These are phyloP conservation scores for Carallia pectinifolia DNA, from an alignment of 345 rosid genomes.

Conservation along the genomic window DNA sequence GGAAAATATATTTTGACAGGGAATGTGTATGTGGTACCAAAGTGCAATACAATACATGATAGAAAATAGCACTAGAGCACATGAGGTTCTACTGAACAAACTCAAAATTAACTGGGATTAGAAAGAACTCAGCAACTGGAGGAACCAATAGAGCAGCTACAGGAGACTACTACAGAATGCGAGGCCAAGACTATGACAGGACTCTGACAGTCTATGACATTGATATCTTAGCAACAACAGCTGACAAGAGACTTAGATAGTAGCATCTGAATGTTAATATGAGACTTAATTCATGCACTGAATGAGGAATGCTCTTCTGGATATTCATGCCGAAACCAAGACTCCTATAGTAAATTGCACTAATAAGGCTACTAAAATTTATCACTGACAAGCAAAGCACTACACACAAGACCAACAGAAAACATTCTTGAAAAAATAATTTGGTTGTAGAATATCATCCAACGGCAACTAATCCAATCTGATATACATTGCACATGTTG, in stretches of 20 bases:
- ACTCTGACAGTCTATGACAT: too few relatives aligned
- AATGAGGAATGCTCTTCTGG: too few relatives aligned
- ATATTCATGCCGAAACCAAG: neutral
- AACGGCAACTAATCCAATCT: constrained; percentile 14
- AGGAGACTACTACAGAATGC: neutral
- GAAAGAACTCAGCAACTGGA: too few relatives aligned
- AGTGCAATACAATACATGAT: neutral
- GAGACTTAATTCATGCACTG: too few relatives aligned
- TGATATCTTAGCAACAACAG: too few relatives aligned
- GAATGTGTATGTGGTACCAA: neutral
- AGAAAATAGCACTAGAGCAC: neutral
- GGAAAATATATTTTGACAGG: neutral
- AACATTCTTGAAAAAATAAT: neutral
- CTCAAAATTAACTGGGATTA: neutral
- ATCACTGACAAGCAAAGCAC: neutral
- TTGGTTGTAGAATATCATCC: neutral
- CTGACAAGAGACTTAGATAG: too few relatives aligned
- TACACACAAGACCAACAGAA: neutral
- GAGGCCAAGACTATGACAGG: neutral
- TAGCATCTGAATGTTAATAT: too few relatives aligned
- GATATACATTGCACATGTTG: constrained; percentile 39
- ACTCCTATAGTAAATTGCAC: neutral
- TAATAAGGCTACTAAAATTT: neutral
- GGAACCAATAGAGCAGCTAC: neutral
- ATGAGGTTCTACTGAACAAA: neutral